Evolutionary conservation across 106 monocot species (phyloP).

Genomic region (Narthecium ossifragum): DNA sequence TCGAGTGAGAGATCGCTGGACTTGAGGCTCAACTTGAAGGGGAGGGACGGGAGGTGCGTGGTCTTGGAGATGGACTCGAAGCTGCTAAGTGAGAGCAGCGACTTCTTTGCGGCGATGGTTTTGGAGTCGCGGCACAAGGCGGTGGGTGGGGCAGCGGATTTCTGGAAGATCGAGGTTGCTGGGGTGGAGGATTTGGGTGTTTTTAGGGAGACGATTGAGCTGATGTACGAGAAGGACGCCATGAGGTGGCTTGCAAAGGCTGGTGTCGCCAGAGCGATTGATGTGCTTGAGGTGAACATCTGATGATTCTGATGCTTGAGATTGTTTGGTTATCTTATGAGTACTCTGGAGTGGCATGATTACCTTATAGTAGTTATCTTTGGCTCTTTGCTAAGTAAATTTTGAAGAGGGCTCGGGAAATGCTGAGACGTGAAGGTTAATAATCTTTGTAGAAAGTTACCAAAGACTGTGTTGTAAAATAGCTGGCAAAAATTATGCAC

Average conservation of each 20-base stretch:
- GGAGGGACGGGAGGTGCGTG: conserved; percentile 47
- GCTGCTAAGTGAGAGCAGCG: conserved; percentile 51
- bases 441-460: too few species aligned
- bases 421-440: too few species aligned
- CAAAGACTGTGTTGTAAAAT: too few species aligned
- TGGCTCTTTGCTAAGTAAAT: too few species aligned
- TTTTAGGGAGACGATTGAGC: conserved; percentile 74
- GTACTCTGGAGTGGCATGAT: too few species aligned
- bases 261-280: conserved; percentile 62
- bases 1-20: conserved; percentile 22
- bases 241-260: conserved; percentile 39
- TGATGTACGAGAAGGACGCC: conserved; percentile 58
- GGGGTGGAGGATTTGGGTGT: conserved; percentile 50
- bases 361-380: too few species aligned
- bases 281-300: conserved; percentile 80
- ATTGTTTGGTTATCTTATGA: too few species aligned
- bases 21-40: conserved; percentile 59
- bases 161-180: conserved; percentile 54
- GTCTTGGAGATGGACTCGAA: conserved; percentile 55
- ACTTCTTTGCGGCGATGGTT: conserved; percentile 42
- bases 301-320: too few species aligned
- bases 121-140: conserved; percentile 14
- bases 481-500: too few species aligned
- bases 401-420: too few species aligned
- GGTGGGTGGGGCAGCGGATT: conserved; percentile 12